Conservation (phyloP, 139 green algal species). For the Ulvella scutata region DNA sequence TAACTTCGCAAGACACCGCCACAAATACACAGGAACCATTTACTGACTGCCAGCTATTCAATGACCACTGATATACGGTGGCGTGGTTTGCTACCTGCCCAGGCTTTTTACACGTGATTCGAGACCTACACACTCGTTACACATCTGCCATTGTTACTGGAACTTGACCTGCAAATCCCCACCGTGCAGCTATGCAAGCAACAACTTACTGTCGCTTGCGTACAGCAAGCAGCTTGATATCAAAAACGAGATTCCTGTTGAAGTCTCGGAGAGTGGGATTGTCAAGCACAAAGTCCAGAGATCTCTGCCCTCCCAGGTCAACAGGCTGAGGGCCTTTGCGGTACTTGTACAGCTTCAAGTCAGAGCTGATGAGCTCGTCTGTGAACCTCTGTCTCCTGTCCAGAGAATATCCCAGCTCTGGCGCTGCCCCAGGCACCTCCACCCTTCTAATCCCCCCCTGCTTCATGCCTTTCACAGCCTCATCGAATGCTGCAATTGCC, state of each 20-base stretch:
- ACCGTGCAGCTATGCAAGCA: no score
- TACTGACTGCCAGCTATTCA: no score
- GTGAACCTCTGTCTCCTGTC: conserved; percentile 32
- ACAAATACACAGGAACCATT: no score
- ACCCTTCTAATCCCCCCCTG: conserved; percentile 34
- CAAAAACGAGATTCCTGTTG: conserved; percentile 68
- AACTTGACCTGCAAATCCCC: no score
- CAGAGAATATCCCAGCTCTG: conserved; percentile 32
- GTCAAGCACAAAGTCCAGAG: conserved; percentile 81
- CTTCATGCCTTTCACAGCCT: conserved; percentile 62
- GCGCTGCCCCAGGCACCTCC: conserved; percentile 37
- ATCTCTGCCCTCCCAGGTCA: conserved; percentile 51
- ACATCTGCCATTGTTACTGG: no score
- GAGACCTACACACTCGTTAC: no score
- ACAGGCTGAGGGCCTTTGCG: conserved; percentile 31
- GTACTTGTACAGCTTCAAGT: conserved; percentile 18
- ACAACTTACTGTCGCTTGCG: conserved; percentile 8
- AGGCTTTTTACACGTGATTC: no score
- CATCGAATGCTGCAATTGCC: conserved; percentile 64
- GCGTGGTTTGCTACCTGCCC: no score
- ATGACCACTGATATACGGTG: no score
- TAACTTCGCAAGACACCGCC: no score
- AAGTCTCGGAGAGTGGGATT: conserved; percentile 49
- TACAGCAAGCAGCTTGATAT: conserved; percentile 65
- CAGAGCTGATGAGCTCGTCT: conserved; percentile 15